A percentile compares a stretch with the other conserved stretches of the same genome.
These are phyloP conservation scores for Backusella australiensis DNA, from an alignment of 192 early-diverging fungal genomes.

Conservation along the genomic window DNA sequence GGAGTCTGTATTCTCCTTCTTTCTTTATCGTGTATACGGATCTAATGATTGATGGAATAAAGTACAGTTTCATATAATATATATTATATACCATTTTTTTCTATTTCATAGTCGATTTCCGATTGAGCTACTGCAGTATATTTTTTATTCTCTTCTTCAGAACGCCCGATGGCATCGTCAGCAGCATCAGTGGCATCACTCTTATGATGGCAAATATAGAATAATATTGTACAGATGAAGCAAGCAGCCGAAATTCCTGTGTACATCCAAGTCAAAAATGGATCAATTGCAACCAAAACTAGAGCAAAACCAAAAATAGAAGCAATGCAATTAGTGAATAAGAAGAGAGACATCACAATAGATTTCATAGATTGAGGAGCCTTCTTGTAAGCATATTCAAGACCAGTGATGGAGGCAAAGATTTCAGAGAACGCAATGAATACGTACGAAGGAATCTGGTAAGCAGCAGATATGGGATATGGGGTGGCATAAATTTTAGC, in stretches of 20 bases:
- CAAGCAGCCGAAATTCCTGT: slow-evolving; percentile 45
- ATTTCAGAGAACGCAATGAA: slow-evolving; percentile 66
- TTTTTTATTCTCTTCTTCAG: not conserved
- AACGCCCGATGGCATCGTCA: slow-evolving; percentile 33
- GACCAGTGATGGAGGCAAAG: slow-evolving; percentile 67
- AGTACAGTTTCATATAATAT: not conserved
- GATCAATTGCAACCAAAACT: slow-evolving; percentile 56
- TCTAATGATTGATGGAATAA: not conserved
- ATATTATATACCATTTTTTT: not conserved
- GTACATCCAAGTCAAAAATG: slow-evolving; percentile 52
- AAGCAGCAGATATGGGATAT: slow-evolving; percentile 47
- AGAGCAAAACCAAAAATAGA: slow-evolving; percentile 57
- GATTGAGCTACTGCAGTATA: not conserved
- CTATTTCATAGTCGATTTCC: slow-evolving; percentile 16
- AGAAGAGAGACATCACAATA: slow-evolving; percentile 65
- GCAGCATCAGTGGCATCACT: slow-evolving; percentile 43
- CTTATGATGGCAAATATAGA: slow-evolving; percentile 51
- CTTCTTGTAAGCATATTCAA: slow-evolving; percentile 68
- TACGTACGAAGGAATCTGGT: slow-evolving; percentile 56
- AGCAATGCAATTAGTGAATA: slow-evolving; percentile 53
- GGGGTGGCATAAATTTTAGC: slow-evolving; percentile 60
- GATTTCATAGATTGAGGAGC: slow-evolving; percentile 63
- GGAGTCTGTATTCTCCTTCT: not conserved
- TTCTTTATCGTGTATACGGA: not conserved
- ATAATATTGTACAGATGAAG: slow-evolving; percentile 38